Conservation (phyloP, 768 basidiomycete species). For the Termitomyces titanicus region DNA sequence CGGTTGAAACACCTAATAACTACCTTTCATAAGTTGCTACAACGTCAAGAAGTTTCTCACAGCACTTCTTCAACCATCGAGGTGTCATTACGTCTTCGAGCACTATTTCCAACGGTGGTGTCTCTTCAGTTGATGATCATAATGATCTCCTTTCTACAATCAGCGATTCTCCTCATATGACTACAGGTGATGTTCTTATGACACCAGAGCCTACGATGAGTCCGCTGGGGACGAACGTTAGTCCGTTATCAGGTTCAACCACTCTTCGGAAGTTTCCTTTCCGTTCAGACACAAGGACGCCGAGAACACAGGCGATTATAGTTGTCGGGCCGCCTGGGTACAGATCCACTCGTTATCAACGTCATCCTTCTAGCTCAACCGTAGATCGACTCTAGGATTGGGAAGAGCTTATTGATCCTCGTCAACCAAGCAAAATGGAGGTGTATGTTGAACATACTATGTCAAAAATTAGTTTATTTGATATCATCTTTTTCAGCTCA, state of each 20-base stretch:
- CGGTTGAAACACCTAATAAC: background rate
- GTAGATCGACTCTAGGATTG: constrained; percentile 39
- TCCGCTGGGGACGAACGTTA: constrained; percentile 24
- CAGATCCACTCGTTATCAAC: background rate
- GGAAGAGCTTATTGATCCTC: constrained; percentile 71
- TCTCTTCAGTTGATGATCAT: constrained; percentile 32
- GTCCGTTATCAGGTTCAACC: constrained; percentile 31
- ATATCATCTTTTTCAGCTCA: constrained; percentile 37
- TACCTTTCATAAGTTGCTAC: constrained; percentile 32
- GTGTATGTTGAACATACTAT: constrained; percentile 31
- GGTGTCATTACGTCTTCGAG: constrained; percentile 35
- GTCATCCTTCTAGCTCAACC: constrained; percentile 5
- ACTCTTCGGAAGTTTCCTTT: constrained; percentile 45
- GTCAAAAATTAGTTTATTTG: background rate
- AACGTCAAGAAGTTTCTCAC: constrained; percentile 57
- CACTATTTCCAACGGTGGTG: constrained; percentile 27
- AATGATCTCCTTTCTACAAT: constrained; percentile 41
- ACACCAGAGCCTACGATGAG: constrained; percentile 18
- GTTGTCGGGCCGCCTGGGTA: constrained; percentile 66
- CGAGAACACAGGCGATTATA: constrained; percentile 57
- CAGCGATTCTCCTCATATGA: constrained; percentile 31
- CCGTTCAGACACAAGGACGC: constrained; percentile 35
- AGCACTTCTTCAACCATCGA: constrained; percentile 43
- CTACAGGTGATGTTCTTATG: background rate
- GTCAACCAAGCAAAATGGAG: constrained; percentile 73